Evolutionary conservation across 202 grass and related monocot species (phyloP), one percentile per base, ranked within the genome.

Genomic region (Brachypodium distachyon): DNA sequence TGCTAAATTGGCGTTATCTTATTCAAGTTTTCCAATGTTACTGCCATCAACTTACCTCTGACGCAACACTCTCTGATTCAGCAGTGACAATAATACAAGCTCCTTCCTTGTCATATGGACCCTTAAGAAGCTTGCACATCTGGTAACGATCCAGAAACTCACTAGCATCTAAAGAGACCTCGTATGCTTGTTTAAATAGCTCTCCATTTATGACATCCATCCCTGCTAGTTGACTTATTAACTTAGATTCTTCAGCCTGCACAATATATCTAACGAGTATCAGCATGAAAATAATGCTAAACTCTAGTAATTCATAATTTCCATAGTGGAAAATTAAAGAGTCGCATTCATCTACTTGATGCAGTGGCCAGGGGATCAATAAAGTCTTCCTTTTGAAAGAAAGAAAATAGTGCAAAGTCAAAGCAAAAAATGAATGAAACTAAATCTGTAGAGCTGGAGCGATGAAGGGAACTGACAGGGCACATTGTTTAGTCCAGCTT

Each of bases 201-300:
- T 88, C 76, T 81, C 83, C 69, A 51, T 94, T 95, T 83, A 95
- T 91, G 50, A 42, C 81, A 98, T 98, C 80, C 86, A 84, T 92
- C 74, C 90, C 95, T 41, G 89, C 66, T 43, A 98, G 82, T 56
- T 98, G 88, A 68, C 84, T 98, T 28, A 98, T 92, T 74, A 98
- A 76, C 38, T 90, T 89, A 9, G 89, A 91, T 53, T 98, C 95
- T 90, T 98, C 95, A 80, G 85, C 91, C 95, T 98, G 83, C 71
- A 80, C 2, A 26, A 12, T 25, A 37, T 12, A 87, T 74, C 44
- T 37, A 79, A 77, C 33, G n/a, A 39, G 29, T 61, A 83, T 0
- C 42, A 74, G 1, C 0, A 22, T 74, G 9, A 19, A 46, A 60
- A 53, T n/a, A 28, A n/a, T 58, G 23, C n/a, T 75, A 38, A 40